These are phyloP conservation scores for Aspergillus fumigatus DNA, from an alignment of 2,329 filamentous ascomycete species.

Conservation along the genomic window DNA sequence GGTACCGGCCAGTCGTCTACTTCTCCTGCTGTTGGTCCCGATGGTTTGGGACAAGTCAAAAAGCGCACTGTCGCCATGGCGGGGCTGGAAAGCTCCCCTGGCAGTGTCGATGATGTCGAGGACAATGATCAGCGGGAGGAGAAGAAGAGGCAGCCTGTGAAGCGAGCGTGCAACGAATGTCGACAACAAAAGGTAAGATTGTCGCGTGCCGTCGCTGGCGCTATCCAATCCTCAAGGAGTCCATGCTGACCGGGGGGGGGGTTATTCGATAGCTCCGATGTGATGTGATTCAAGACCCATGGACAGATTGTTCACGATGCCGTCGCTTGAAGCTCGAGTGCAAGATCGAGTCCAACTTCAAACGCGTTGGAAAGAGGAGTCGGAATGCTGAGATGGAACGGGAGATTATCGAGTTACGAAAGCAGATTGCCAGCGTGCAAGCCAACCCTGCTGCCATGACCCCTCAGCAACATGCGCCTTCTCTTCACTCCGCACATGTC, in stretches of 20 bases:
- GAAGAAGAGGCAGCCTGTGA: conserved; percentile 45
- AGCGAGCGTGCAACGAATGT: conserved; percentile 66
- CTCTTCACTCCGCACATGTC: conserved; percentile 20
- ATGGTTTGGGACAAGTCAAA: conserved; percentile 28
- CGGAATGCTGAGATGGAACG: conserved; percentile 62
- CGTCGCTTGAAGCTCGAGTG: conserved; percentile 59
- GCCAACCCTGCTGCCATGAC: conserved; percentile 19
- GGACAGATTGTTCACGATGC: conserved; percentile 58
- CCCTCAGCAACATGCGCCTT: conserved; percentile 19
- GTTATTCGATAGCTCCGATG: conserved; percentile 53
- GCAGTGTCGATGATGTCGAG: conserved; percentile 43
- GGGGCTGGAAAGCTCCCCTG: conserved; percentile 45
- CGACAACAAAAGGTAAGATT: conserved; percentile 61
- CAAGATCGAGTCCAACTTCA: conserved; percentile 66
- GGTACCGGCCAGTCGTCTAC: conserved; percentile 26
- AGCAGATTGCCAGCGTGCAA: conserved; percentile 41
- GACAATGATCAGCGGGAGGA: conserved; percentile 42
- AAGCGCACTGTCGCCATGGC: conserved; percentile 43
- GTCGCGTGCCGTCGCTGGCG: background rate
- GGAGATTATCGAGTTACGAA: conserved; percentile 49
- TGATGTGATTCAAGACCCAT: conserved; percentile 62
- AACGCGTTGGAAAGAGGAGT: conserved; percentile 62
- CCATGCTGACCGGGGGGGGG: conserved; percentile 5
- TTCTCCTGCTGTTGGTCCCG: conserved; percentile 20
- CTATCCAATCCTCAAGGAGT: background rate